Conservation (phyloP, 2,329 filamentous ascomycete species). For the Aspergillus melleus region DNA sequence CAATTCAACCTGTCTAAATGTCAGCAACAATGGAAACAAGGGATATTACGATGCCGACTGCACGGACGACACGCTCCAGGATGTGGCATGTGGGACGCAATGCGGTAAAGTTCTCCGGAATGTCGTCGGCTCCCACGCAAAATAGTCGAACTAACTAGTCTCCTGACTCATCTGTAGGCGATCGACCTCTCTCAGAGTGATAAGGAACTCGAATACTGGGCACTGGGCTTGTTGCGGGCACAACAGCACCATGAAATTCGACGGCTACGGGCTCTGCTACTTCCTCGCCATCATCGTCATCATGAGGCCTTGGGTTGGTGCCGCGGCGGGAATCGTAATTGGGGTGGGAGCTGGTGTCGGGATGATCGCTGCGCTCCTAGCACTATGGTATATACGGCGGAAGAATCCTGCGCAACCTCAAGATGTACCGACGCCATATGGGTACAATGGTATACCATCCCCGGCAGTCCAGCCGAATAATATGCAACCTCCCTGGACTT, state of each 20-base stretch:
- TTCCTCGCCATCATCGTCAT: neutral
- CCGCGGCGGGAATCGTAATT: conserved; percentile 6
- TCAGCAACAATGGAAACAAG: neutral
- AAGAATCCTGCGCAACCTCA: neutral
- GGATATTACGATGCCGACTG: conserved; percentile 14
- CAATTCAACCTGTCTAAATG: conserved; percentile 8
- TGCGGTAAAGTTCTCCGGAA: conserved; percentile 7
- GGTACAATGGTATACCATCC: neutral
- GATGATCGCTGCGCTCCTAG: neutral
- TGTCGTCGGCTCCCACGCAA: neutral
- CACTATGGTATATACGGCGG: neutral
- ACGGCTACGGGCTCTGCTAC: neutral
- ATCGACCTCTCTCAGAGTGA: neutral
- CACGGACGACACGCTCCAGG: conserved; percentile 7
- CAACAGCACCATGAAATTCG: too few species aligned
- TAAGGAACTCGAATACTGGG: neutral
- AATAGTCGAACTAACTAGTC: neutral
- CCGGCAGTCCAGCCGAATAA: neutral
- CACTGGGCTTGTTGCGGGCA: too few species aligned
- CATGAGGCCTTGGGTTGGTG: neutral
- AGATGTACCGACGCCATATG: neutral
- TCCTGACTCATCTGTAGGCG: neutral
- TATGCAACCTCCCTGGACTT: neutral
- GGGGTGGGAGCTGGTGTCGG: conserved; percentile 4
- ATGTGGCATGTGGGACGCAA: conserved; percentile 10